Evolutionary conservation across 2,329 filamentous ascomycete species (phyloP).

Genomic region (Colletotrichum trifolii): DNA sequence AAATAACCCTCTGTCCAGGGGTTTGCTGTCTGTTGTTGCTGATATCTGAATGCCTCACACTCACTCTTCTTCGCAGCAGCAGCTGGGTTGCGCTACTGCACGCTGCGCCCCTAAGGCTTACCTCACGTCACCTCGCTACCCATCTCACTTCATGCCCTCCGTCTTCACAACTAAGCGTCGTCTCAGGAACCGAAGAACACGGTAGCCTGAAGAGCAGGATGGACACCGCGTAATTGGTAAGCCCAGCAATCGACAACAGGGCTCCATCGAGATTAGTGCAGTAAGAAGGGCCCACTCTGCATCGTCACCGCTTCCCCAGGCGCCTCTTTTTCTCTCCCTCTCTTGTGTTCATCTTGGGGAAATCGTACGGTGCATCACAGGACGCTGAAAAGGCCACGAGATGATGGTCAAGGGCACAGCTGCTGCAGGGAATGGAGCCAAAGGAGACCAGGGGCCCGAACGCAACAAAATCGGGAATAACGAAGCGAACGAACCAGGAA

Average conservation of each 20-base stretch:
- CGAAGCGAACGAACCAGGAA: constrained; percentile 24
- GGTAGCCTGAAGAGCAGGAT: too few relatives aligned
- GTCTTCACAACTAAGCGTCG: not conserved
- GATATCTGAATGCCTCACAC: not conserved
- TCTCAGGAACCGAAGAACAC: too few relatives aligned
- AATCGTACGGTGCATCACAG: constrained; percentile 18
- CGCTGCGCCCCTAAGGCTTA: constrained; percentile 11
- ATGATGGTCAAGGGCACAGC: not conserved
- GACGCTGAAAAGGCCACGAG: constrained; percentile 1
- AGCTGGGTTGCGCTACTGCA: constrained; percentile 8
- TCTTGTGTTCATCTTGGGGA: not conserved
- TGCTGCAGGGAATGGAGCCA: not conserved
- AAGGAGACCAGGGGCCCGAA: not conserved
- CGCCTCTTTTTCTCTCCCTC: too few relatives aligned
- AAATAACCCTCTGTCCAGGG: not conserved
- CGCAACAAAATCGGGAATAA: constrained; percentile 11
- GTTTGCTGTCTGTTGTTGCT: not conserved
- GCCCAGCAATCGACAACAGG: too few relatives aligned
- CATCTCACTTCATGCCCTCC: not conserved
- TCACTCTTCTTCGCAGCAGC: not conserved
- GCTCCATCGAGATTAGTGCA: too few relatives aligned
- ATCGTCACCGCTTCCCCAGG: too few relatives aligned
- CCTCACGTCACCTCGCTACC: not conserved
- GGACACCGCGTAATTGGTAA: too few relatives aligned
- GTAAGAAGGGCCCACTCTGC: too few relatives aligned